phyloP scores from a whole-genome alignment of 2,329 filamentous ascomycete genomes.

The Phyllosticta capitalensis region DNA sequence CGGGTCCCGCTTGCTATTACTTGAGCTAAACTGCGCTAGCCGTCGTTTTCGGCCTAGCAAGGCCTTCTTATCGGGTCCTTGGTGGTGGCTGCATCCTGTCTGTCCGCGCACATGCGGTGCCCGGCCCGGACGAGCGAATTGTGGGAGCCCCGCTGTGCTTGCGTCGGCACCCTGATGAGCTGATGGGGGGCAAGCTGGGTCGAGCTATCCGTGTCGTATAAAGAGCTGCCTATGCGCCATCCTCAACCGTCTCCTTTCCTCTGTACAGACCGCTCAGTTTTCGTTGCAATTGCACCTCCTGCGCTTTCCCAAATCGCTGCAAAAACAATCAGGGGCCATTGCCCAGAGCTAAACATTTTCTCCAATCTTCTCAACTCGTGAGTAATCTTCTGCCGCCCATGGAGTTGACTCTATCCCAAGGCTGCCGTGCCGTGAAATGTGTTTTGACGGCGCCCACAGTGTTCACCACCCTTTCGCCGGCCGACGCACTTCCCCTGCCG shows the following conservation, averaged over 20 bases:
- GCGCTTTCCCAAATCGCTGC: neutral
- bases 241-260: neutral
- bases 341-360: conserved; percentile 81
- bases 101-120: neutral
- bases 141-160: neutral
- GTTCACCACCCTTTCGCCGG: conserved; percentile 92
- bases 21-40: neutral
- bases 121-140: neutral
- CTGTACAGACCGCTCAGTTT: neutral
- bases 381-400: conserved; percentile 29
- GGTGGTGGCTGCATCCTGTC: neutral
- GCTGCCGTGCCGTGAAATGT: neutral
- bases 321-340: conserved; percentile 28
- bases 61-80: neutral
- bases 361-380: conserved; percentile 97
- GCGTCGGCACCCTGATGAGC: neutral
- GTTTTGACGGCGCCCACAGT: conserved; percentile 37
- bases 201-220: neutral
- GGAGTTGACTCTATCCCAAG: neutral
- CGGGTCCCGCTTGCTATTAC: neutral
- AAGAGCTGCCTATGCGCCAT: conserved; percentile 5
- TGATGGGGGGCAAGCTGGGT: neutral
- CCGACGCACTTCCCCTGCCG: conserved; percentile 84
- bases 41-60: neutral
- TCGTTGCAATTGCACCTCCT: neutral